Conservation (phyloP, 208 protist genomes). For the Eutreptiella sp. region DNA sequence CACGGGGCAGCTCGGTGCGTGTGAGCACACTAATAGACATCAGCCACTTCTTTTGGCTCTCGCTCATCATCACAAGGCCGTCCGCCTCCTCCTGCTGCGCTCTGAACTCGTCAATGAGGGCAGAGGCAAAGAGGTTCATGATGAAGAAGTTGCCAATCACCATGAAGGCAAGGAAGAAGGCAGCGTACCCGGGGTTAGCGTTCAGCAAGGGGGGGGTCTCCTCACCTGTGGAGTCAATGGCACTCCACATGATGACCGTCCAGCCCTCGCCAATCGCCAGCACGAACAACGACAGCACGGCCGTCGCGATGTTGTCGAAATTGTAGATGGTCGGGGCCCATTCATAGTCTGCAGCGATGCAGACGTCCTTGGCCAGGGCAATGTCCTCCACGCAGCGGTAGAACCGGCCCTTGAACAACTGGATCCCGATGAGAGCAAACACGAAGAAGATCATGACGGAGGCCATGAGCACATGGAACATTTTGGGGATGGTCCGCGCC, state of each 20-base stretch:
- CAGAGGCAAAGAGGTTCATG: conserved; percentile 31
- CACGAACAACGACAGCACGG: conserved; percentile 52
- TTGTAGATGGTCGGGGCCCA: background rate
- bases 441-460: conserved; percentile 25
- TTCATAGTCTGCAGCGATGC: background rate
- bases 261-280: conserved; percentile 47
- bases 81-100: background rate
- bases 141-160: conserved; percentile 33
- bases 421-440: conserved; percentile 31
- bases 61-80: no score
- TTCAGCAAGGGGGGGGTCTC: conserved; percentile 12
- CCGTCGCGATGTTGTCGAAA: conserved; percentile 43
- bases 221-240: conserved; percentile 36
- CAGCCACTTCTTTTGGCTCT: no score
- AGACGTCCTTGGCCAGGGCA: background rate
- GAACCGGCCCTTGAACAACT: conserved; percentile 28
- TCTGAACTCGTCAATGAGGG: conserved; percentile 27
- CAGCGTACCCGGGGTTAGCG: conserved; percentile 42
- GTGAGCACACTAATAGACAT: no score
- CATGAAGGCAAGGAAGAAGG: conserved; percentile 28
- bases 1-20: no score
- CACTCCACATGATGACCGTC: conserved; percentile 47
- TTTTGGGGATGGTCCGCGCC: no score
- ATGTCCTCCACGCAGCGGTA: conserved; percentile 14
- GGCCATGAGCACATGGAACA: conserved; percentile 27